Conservation (phyloP, 129 eudicot genomes). For the Escallonia rubra region DNA sequence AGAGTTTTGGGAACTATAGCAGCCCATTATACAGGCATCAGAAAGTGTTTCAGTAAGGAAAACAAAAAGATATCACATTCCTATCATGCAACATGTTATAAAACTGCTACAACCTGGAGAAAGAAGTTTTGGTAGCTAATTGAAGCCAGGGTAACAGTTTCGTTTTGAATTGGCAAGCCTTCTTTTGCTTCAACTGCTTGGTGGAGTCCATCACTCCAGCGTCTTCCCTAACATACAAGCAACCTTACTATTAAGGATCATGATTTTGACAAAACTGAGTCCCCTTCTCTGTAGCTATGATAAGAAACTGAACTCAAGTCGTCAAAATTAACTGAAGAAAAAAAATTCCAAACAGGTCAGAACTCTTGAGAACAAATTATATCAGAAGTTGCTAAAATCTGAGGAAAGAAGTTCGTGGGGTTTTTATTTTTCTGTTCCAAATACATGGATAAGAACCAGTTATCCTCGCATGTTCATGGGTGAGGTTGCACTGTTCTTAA, state of each 20-base stretch:
- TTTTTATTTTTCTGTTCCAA: too few species aligned
- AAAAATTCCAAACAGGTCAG: too few species aligned
- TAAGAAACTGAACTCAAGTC: not conserved
- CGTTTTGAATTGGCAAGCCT: slow-evolving; percentile 90
- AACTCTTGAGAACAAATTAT: too few species aligned
- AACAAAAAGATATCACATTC: slow-evolving; percentile 9
- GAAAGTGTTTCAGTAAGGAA: not conserved
- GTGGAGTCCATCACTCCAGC: slow-evolving; percentile 99
- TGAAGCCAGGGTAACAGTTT: slow-evolving; percentile 94
- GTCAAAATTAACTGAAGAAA: too few species aligned
- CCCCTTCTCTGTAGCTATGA: not conserved
- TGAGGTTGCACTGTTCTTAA: not conserved
- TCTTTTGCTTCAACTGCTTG: slow-evolving; percentile 99
- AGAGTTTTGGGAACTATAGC: slow-evolving; percentile 89
- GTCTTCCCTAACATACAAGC: slow-evolving; percentile 70
- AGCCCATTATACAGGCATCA: slow-evolving; percentile 12
- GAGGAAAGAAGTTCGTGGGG: too few species aligned
- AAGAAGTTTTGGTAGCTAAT: slow-evolving; percentile 98
- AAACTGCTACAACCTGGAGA: slow-evolving; percentile 68
- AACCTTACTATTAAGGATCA: slow-evolving; percentile 7
- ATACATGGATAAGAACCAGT: too few species aligned
- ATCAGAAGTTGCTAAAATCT: too few species aligned
- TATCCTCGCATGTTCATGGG: too few species aligned
- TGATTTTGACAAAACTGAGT: not conserved
- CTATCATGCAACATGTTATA: slow-evolving; percentile 2